Evolutionary conservation across 2,329 filamentous ascomycete species (phyloP).

Genomic region (Monilinia fructigena): DNA sequence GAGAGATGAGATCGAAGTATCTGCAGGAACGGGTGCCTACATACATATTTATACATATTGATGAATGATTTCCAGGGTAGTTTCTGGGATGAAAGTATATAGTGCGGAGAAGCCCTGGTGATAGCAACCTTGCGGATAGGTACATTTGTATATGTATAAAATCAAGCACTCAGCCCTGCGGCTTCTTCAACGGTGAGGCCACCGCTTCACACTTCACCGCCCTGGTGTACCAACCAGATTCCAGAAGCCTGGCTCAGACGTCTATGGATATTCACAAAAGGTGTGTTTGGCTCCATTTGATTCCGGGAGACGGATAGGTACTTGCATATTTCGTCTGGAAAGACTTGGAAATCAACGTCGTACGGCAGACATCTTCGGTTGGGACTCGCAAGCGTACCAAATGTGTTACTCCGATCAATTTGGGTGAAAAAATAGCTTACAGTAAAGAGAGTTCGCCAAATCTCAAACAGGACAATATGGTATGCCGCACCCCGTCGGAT

Average conservation of each 20-base stretch:
- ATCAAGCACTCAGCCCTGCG: slow-evolving; percentile 35
- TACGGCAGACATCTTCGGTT: not conserved
- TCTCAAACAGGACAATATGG: not conserved
- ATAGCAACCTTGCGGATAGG: slow-evolving; percentile 15
- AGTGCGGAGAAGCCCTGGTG: slow-evolving; percentile 30
- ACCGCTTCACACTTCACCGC: slow-evolving; percentile 30
- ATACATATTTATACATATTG: slow-evolving; percentile 32
- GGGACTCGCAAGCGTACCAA: slow-evolving; percentile 8
- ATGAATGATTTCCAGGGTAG: slow-evolving; percentile 28
- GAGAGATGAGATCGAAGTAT: slow-evolving; percentile 33
- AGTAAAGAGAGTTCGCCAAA: not conserved
- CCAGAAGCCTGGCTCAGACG: slow-evolving; percentile 30
- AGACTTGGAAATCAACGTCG: slow-evolving; percentile 19
- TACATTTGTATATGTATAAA: slow-evolving; percentile 22
- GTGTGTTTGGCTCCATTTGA: slow-evolving; percentile 10
- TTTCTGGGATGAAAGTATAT: slow-evolving; percentile 33
- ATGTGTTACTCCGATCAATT: slow-evolving; percentile 18
- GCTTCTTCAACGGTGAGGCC: slow-evolving; percentile 33
- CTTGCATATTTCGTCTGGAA: slow-evolving; percentile 20
- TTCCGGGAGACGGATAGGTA: slow-evolving; percentile 17
- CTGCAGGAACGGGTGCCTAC: slow-evolving; percentile 38
- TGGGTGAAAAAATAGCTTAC: slow-evolving; percentile 1
- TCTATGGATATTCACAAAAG: slow-evolving; percentile 15
- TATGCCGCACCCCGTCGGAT: slow-evolving; percentile 28
- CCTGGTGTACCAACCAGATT: slow-evolving; percentile 27